phyloP scores from a whole-genome alignment of 768 basidiomycete genomes.

The Megacollybia marginata region DNA sequence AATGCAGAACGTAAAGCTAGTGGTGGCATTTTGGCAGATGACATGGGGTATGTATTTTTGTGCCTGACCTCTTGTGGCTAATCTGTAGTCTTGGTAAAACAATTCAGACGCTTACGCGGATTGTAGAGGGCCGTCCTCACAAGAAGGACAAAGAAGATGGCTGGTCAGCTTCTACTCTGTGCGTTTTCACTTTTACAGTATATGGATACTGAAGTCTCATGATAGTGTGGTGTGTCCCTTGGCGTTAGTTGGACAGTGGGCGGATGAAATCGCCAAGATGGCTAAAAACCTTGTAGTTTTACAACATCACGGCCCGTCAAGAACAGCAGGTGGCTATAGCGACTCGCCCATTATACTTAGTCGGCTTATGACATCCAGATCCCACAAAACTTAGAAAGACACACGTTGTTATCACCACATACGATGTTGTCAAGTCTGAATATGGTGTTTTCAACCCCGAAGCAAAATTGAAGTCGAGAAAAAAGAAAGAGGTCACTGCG shows the following conservation, averaged over 20 bases:
- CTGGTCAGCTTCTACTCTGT: constrained; percentile 69
- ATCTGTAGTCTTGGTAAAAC: constrained; percentile 71
- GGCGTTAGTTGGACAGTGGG: constrained; percentile 88
- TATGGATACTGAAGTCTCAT: no score
- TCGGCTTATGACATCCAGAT: constrained; percentile 30
- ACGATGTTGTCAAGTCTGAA: constrained; percentile 78
- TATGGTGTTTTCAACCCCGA: constrained; percentile 44
- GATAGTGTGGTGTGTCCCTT: constrained; percentile 82
- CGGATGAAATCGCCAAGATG: constrained; percentile 72
- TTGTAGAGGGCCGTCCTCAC: constrained; percentile 72
- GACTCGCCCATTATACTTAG: background rate
- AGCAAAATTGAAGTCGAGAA: constrained; percentile 46
- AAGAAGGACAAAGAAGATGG: constrained; percentile 67
- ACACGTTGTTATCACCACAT: constrained; percentile 83
- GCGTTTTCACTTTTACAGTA: constrained; percentile 16
- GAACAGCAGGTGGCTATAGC: constrained; percentile 52
- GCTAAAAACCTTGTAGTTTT: constrained; percentile 59
- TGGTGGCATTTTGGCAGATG: constrained; percentile 90
- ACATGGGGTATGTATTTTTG: constrained; percentile 61
- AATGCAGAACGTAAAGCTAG: constrained; percentile 52
- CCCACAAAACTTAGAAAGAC: constrained; percentile 41
- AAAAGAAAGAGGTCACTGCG: constrained; percentile 26
- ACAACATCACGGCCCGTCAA: constrained; percentile 75
- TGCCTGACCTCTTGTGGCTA: constrained; percentile 1
- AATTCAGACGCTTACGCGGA: constrained; percentile 82